Conservation (phyloP, 176 grass and related monocot species). For the Aegilops tauschii region DNA sequence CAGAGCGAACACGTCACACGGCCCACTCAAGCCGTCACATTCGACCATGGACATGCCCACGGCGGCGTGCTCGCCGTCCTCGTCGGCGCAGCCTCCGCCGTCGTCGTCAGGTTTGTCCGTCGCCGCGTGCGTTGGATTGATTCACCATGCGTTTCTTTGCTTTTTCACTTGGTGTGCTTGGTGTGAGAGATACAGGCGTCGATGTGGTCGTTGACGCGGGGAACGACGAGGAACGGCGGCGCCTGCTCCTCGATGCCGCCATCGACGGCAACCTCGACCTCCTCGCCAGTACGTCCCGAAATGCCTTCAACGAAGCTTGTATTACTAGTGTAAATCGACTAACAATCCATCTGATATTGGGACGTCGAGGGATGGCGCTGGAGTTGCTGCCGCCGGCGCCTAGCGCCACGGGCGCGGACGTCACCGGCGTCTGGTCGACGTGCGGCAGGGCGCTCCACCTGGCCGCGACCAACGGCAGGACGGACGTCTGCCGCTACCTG, state of each 20-base stretch:
- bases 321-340: not conserved
- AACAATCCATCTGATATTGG: not conserved
- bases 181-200: not conserved
- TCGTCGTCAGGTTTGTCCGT: not conserved
- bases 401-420: not conserved
- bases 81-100: not conserved
- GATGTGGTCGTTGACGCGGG: not conserved
- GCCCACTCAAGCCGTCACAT: no score
- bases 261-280: conserved; percentile 4
- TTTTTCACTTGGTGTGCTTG: not conserved
- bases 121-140: not conserved
- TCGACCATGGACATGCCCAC: not conserved
- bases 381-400: not conserved
- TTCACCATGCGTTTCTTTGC: not conserved
- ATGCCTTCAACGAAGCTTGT: not conserved
- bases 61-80: not conserved
- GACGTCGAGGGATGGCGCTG: conserved; percentile 2
- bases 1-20: not conserved
- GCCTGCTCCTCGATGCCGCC: conserved; percentile 7
- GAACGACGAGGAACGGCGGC: not conserved
- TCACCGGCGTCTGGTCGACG: not conserved
- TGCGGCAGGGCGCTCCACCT: conserved; percentile 16
- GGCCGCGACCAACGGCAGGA: conserved; percentile 14
- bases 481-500: conserved; percentile 10
- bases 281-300: not conserved